Percentiles rank a stretch among this genome's conserved stretches.
Evolutionary conservation across 345 rosid genomes (phyloP).

Genomic region (Pistacia vera): DNA sequence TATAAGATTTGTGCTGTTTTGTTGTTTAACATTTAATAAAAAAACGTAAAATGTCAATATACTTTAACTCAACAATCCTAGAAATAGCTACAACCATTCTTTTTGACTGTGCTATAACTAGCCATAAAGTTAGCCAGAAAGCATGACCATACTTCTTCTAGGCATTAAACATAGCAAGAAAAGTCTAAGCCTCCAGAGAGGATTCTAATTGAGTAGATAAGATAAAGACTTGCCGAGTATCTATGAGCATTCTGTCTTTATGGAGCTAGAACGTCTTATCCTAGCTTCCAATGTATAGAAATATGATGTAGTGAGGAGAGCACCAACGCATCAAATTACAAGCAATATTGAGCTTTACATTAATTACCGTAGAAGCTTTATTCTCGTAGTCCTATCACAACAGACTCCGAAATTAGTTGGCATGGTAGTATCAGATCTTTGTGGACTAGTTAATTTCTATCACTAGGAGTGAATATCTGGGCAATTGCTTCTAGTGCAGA

Average conservation of each 20-base stretch:
- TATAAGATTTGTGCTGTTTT: not conserved
- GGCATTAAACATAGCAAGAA: not conserved
- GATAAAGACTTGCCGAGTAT: not conserved
- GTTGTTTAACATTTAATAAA: not conserved
- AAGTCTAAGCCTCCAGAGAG: not conserved
- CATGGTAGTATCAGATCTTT: constrained; percentile 11
- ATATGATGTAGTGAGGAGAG: not conserved
- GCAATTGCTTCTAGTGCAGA: constrained; percentile 75
- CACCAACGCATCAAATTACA: not conserved
- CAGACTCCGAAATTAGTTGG: not conserved
- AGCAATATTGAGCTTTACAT: not conserved
- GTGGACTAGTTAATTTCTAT: constrained; percentile 12
- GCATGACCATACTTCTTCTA: not conserved
- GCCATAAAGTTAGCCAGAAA: not conserved
- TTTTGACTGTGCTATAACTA: not conserved
- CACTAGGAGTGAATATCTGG: constrained; percentile 66
- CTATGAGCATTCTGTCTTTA: not conserved
- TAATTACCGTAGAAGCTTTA: not conserved
- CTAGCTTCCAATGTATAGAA: not conserved
- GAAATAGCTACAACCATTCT: not conserved
- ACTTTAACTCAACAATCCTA: no score
- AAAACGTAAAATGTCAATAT: no score
- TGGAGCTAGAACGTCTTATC: not conserved
- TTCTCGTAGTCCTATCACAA: not conserved
- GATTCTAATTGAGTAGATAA: not conserved